Evolutionary conservation across 345 rosid genomes (phyloP).

Genomic region (Ceriops tagal): DNA sequence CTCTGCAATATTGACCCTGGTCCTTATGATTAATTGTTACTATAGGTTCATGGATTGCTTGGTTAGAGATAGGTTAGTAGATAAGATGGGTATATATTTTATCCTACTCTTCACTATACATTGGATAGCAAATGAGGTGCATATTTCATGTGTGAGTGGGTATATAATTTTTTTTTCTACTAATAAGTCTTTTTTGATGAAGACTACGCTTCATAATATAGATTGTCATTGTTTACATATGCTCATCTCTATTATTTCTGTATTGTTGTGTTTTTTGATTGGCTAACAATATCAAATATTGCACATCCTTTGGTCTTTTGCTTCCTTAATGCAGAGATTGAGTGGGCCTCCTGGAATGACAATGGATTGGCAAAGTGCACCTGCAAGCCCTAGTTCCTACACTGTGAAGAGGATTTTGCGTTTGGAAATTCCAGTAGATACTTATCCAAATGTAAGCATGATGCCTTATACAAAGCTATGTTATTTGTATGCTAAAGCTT

Average conservation of each 20-base stretch:
- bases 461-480: background rate
- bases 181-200: too few relatives aligned
- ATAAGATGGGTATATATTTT: too few relatives aligned
- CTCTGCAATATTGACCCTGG: background rate
- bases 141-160: too few relatives aligned
- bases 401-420: slow-evolving; percentile 94
- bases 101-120: too few relatives aligned
- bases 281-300: background rate
- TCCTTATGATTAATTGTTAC: background rate
- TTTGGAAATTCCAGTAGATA: slow-evolving; percentile 96
- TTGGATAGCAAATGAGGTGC: too few relatives aligned
- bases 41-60: background rate
- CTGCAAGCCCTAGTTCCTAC: slow-evolving; percentile 91
- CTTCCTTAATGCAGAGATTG: slow-evolving; percentile 54
- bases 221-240: too few relatives aligned
- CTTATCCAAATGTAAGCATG: slow-evolving; percentile 63
- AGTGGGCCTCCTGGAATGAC: slow-evolving; percentile 91
- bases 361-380: slow-evolving; percentile 99
- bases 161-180: too few relatives aligned
- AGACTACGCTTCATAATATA: too few relatives aligned
- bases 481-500: slow-evolving; percentile 1
- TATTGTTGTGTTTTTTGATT: background rate
- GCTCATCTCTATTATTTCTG: too few relatives aligned
- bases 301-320: background rate
- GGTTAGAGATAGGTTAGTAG: background rate